phyloP scores from a whole-genome alignment of 345 rosid species.

The Populus tremula region DNA sequence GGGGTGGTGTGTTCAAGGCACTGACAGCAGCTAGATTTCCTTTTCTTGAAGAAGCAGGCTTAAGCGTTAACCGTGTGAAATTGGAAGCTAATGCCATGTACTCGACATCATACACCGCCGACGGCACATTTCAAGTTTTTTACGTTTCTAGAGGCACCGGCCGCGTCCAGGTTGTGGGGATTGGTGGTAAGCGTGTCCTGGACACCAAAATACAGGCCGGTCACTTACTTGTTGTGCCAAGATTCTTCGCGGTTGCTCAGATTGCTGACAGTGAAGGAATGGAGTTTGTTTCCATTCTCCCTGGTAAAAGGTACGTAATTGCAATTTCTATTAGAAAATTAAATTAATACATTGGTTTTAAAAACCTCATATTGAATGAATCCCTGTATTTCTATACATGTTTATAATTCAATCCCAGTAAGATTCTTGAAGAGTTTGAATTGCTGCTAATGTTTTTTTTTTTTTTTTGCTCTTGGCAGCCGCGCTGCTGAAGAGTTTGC shows the following conservation, averaged over 20 bases:
- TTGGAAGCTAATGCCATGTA: slow-evolving; percentile 25
- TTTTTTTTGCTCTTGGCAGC: neutral
- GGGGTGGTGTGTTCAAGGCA: slow-evolving; percentile 16
- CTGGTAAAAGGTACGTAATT: slow-evolving; percentile 14
- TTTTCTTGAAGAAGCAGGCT: slow-evolving; percentile 27
- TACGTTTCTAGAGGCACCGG: slow-evolving; percentile 29
- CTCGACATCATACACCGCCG: slow-evolving; percentile 10
- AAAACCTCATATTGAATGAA: too few relatives aligned
- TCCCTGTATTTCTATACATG: too few relatives aligned
- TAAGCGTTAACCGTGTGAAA: slow-evolving; percentile 5
- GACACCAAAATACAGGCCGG: slow-evolving; percentile 19
- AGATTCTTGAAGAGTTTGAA: neutral
- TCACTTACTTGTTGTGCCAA: slow-evolving; percentile 31
- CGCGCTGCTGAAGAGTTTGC: slow-evolving; percentile 14
- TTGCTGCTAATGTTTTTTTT: too few relatives aligned
- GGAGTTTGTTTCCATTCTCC: slow-evolving; percentile 22
- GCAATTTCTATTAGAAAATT: too few relatives aligned
- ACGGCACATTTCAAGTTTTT: slow-evolving; percentile 3
- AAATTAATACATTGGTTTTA: too few relatives aligned
- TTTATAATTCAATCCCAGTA: too few relatives aligned
- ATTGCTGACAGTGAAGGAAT: slow-evolving; percentile 22
- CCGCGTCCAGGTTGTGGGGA: slow-evolving; percentile 24
- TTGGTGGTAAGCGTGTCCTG: slow-evolving; percentile 23
- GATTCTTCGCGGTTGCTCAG: slow-evolving; percentile 14
- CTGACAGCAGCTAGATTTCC: slow-evolving; percentile 9